phyloP scores from a whole-genome alignment of 2,329 filamentous ascomycete genomes.

The Aspergillus quadricinctus region DNA sequence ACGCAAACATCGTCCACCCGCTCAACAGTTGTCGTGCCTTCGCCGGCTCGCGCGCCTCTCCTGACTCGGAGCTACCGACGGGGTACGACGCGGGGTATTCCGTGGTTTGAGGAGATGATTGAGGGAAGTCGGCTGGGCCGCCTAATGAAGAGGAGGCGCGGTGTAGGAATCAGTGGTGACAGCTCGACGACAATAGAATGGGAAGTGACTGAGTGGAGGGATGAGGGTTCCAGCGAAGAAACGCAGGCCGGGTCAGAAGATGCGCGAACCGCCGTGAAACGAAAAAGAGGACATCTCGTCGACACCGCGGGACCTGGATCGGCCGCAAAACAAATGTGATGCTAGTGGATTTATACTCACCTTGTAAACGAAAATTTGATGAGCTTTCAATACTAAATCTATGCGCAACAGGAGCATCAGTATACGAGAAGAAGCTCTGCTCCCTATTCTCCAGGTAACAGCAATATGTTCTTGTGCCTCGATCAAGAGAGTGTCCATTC shows the following conservation, averaged over 20 bases:
- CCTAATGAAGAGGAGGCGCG: conserved; percentile 56
- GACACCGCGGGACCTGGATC: conserved; percentile 1
- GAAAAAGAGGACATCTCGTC: conserved; percentile 25
- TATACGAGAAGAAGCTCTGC: background rate
- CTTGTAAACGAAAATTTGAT: background rate
- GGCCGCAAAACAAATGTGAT: background rate
- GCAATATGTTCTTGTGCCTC: background rate
- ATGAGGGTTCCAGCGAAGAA: conserved; percentile 33
- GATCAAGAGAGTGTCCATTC: background rate
- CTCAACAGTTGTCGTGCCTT: conserved; percentile 19
- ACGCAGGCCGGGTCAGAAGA: conserved; percentile 17
- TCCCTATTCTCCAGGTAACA: background rate
- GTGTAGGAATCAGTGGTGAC: conserved; percentile 58
- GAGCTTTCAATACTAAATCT: background rate
- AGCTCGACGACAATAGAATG: conserved; percentile 68
- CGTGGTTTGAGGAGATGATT: conserved; percentile 82
- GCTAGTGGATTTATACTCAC: background rate
- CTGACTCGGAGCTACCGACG: conserved; percentile 34
- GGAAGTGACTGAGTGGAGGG: conserved; percentile 74
- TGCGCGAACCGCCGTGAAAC: conserved; percentile 22
- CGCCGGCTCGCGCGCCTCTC: conserved; percentile 13
- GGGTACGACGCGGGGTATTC: conserved; percentile 54
- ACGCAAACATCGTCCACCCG: conserved; percentile 8
- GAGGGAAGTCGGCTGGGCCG: conserved; percentile 69
- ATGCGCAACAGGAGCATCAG: background rate